A percentile compares a stretch with the other conserved stretches of the same genome.
Conservation (phyloP, 2,329 filamentous ascomycete species). For the Nigrospora oryzae region DNA sequence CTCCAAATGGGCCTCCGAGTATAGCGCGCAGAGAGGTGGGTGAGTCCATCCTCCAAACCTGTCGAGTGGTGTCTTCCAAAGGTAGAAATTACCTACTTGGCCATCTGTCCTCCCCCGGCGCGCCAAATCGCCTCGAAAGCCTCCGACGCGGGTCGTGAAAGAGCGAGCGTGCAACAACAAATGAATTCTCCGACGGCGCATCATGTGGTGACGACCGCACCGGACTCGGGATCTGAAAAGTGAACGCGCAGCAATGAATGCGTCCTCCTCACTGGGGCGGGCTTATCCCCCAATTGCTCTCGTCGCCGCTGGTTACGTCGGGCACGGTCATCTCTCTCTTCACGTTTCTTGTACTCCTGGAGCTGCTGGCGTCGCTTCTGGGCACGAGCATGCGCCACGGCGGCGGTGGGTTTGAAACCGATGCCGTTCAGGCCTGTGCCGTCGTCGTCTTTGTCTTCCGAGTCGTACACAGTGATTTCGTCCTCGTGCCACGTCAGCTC, state of each 20-base stretch:
- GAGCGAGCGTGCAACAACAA: too few species aligned
- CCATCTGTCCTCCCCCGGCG: too few species aligned
- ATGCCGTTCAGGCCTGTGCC: conserved; percentile 61
- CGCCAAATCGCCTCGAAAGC: too few species aligned
- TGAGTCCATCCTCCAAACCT: too few species aligned
- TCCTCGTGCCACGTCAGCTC: conserved; percentile 60
- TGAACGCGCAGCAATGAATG: conserved; percentile 20
- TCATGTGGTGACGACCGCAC: conserved; percentile 18
- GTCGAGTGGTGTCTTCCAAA: too few species aligned
- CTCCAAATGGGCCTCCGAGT: too few species aligned
- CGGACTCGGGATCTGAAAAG: conserved; percentile 21
- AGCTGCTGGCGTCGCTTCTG: conserved; percentile 53
- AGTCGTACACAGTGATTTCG: conserved; percentile 59
- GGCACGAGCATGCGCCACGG: conserved; percentile 47
- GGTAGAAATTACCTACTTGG: too few species aligned
- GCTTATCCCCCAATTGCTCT: conserved; percentile 18
- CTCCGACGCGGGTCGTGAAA: too few species aligned
- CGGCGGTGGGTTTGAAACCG: conserved; percentile 56
- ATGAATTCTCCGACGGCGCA: too few species aligned
- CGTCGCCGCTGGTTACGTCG: conserved; percentile 43
- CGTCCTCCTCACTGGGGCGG: conserved; percentile 10
- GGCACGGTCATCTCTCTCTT: conserved; percentile 51
- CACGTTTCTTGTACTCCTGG: conserved; percentile 51
- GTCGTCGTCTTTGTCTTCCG: conserved; percentile 57
- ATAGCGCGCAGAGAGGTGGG: too few species aligned